Percentiles rank a stretch among this genome's conserved stretches.
phyloP scores from a whole-genome alignment of 1,284 basidiomycete genomes.

The Trichosporon inkin region DNA sequence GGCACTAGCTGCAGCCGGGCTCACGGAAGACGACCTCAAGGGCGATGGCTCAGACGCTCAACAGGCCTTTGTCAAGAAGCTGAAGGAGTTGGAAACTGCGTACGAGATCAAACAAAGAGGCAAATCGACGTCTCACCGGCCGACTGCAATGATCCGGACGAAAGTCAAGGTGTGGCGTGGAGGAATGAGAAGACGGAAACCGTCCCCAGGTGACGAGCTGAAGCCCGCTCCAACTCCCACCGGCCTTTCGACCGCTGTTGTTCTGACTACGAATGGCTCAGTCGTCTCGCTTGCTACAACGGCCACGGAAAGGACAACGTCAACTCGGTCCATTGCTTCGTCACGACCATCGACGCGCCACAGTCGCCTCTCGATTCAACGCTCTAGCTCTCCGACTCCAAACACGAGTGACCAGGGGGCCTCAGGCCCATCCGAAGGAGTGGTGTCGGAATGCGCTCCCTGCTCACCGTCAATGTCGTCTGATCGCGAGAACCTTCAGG shows the following conservation, averaged over 20 bases:
- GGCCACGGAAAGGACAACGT: conserved; percentile 1
- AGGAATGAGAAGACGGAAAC: conserved; percentile 24
- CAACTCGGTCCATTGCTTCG: neutral
- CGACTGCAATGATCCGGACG: conserved; percentile 28
- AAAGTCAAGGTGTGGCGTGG: conserved; percentile 41
- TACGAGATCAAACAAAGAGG: conserved; percentile 24
- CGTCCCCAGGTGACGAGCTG: conserved; percentile 12
- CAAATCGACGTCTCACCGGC: conserved; percentile 24
- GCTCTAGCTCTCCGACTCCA: neutral
- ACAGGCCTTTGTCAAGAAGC: conserved; percentile 29
- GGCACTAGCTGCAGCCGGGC: conserved; percentile 40
- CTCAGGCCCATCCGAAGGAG: neutral
- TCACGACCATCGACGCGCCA: neutral
- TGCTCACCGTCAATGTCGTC: neutral
- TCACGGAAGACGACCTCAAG: conserved; percentile 34
- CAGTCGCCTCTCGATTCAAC: neutral
- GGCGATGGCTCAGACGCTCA: conserved; percentile 21
- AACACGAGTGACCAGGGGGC: conserved; percentile 2
- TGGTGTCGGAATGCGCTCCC: neutral
- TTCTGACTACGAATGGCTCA: neutral
- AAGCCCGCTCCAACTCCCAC: conserved; percentile 10
- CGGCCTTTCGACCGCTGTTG: neutral
- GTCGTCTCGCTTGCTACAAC: conserved; percentile 4
- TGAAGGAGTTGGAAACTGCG: conserved; percentile 36
- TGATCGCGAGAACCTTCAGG: neutral